Evolutionary conservation across 257 asterid species (phyloP), one percentile per base, ranked within the genome.

Genomic region (Ilex aquifolium): DNA sequence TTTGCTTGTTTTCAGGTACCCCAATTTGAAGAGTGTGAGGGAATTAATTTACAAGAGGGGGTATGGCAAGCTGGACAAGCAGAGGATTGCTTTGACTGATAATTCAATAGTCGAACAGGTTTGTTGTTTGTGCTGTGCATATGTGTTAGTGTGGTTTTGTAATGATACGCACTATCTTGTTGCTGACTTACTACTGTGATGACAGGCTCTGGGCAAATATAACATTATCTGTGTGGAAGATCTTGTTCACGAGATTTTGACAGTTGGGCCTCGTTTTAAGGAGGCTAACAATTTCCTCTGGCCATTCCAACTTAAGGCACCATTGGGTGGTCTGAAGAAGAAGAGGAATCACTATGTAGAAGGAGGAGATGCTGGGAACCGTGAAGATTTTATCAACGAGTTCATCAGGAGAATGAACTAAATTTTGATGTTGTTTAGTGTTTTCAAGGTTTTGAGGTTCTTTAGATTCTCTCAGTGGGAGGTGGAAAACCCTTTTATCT

Each of bases 31-130:
- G 77, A 78, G 87, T 32, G 82, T 81, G 49, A 77, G 56, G 51
- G 87, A 81, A 63, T 31, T 81, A 77, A 75, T 81, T 36, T 81
- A 78, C 83, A 81, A 78, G 74, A 68, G 87, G 65, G 87, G 83
- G 6, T 81, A 46, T 40, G 87, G 86, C 58, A 81, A 81, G 70
- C 82, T 81, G 31, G 68, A 72, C 56, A 77, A 77, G 83, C 83
- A 81, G 68, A 64, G 86, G 48, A 77, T 75, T 67, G 73, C 83
- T 50, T 70, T 81, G 70, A 81, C 86, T 0, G 83, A 78, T 66
- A 81, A 81, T 40, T 31, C 83, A 6, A 73, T 81, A 42, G 65
- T 80, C 15, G 86, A 80, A 65, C 83, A 77, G 79, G 86, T 21
- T 21, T 76, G 61, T 21, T 49, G 31, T 32, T 16, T 3, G 31